Percentiles rank a stretch among this genome's conserved stretches.
Evolutionary conservation across 2,329 filamentous ascomycete species (phyloP).

Genomic region (Ramularia collo-cygni): DNA sequence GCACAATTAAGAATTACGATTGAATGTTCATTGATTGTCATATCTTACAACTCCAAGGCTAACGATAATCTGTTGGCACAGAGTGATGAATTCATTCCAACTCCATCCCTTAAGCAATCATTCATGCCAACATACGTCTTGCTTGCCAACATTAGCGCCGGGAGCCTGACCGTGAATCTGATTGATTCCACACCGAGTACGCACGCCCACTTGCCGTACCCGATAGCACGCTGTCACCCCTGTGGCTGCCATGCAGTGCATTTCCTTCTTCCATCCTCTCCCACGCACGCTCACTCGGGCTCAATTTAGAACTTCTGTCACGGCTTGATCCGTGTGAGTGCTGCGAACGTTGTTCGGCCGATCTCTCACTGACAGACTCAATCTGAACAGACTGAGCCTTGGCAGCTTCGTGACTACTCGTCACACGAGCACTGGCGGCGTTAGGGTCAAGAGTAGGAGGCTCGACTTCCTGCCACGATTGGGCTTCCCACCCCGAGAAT

Average conservation of each 20-base stretch:
- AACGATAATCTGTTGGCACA: too few relatives aligned
- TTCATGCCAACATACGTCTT: too few relatives aligned
- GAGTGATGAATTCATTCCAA: too few relatives aligned
- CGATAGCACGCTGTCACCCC: neutral
- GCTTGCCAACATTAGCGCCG: too few relatives aligned
- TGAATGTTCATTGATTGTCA: too few relatives aligned
- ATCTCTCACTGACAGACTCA: constrained; percentile 6
- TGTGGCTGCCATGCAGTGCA: constrained; percentile 1
- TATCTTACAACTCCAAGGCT: neutral
- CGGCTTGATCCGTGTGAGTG: neutral
- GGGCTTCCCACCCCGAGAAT: constrained; percentile 11
- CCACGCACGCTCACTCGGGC: constrained; percentile 3
- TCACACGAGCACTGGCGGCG: neutral
- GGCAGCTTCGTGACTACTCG: constrained; percentile 2
- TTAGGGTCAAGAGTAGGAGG: neutral
- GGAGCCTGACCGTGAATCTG: neutral
- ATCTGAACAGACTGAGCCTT: constrained; percentile 5
- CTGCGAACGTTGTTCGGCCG: constrained; percentile 1
- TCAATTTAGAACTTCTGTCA: neutral
- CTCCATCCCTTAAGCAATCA: too few relatives aligned
- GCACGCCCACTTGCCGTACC: too few relatives aligned
- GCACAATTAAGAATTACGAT: too few relatives aligned
- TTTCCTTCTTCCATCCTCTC: constrained; percentile 6
- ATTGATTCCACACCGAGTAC: too few relatives aligned
- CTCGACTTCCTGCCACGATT: constrained; percentile 2